Evolutionary conservation across 2,329 filamentous ascomycete genomes (phyloP), one percentile per base, ranked within the genome.

Genomic region (Aspergillus amoenus): DNA sequence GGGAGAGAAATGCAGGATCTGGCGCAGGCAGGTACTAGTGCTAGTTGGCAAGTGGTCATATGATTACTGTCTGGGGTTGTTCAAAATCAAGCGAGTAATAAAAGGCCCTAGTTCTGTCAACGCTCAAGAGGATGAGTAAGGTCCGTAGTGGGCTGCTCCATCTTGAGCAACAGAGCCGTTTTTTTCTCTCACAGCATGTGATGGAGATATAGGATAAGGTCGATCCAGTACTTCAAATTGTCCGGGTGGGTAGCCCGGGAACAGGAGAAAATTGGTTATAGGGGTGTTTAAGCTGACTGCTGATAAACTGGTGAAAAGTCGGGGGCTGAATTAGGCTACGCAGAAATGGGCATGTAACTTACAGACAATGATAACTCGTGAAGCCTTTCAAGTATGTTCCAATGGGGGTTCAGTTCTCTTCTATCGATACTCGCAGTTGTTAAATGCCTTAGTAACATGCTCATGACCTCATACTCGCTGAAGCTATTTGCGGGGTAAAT

Each of bases 401-500:
- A 37, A 13, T 13, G 15, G 0, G 6, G 5, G 34, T 37, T 7
- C 12, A 37, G 12, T 37, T 42, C 9, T 42, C 40, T 42, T 42
- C 12, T 42, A 21, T 42, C n/a, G 7, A 9, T 30, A 30, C 27
- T 21, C 4, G 2, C 7, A 41, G 39, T 41, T 12, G 32, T 37
- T 30, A 11, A 4, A 9, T 4, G 34, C 15, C 32, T 47, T 46
- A 45, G 41, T 53, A 34, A 52, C 18, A 42, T 30, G 41, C 30
- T 53, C 44, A 53, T 57, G 55, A 57, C 55, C 49, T 57, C 55
- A 57, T 53, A 30, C 34, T 12, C 13, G 12, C 12, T 21, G 6
- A 6, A n/a, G 34, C n/a, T 24, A 2, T 49, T 45, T 56, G 53
- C 42, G 53, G 53, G 53, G 46, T 51, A 41, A 41, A 41, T 21